Conservation (phyloP, 2,329 filamentous ascomycete species). For the Pseudogymnoascus sp. region DNA sequence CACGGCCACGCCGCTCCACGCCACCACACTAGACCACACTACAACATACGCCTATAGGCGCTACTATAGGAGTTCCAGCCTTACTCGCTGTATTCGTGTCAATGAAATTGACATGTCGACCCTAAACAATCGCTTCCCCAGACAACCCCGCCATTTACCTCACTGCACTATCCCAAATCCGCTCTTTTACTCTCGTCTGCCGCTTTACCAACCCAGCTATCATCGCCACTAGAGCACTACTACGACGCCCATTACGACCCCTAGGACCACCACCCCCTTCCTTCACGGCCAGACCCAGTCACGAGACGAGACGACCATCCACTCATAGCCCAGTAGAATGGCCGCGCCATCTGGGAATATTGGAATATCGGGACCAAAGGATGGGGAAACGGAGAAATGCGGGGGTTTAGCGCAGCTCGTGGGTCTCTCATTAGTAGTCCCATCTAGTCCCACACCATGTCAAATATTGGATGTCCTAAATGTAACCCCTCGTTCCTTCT, state of each 20-base stretch:
- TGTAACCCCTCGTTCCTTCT: background rate
- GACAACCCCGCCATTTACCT: background rate
- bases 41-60: background rate
- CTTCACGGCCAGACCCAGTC: background rate
- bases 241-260: background rate
- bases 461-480: background rate
- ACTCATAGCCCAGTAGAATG: background rate
- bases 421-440: background rate
- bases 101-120: background rate
- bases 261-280: background rate
- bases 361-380: background rate
- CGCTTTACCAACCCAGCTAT: background rate
- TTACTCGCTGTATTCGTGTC: background rate
- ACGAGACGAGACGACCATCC: background rate
- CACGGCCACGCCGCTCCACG: background rate
- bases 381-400: background rate
- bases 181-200: background rate
- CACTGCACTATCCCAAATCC: background rate
- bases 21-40: background rate
- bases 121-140: background rate
- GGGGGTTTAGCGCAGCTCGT: background rate
- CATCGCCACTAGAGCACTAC: background rate
- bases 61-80: background rate
- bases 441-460: background rate
- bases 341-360: background rate